Evolutionary conservation across 2,329 filamentous ascomycete genomes (phyloP), one percentile per base, ranked within the genome.

Genomic region (Fusarium algeriense): DNA sequence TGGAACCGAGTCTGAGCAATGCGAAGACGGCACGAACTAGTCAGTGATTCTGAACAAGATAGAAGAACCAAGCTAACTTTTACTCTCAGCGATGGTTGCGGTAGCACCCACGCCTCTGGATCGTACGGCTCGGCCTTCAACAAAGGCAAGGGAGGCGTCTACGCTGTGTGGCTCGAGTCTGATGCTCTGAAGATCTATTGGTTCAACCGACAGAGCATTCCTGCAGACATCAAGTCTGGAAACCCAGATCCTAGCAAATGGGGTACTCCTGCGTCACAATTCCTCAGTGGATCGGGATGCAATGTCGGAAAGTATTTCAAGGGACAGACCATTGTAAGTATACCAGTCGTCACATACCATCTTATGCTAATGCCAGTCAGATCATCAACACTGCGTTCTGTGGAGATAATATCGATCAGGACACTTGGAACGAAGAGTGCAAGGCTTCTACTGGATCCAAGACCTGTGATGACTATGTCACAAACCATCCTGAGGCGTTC

Each of bases 301-400:
- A 82, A 93, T 66, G 91, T 95, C 70, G 82, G 89, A 54, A 73
- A 80, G 4, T 86, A 90, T 77, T 95, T 97, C 82, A 83, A 64
- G 20, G 59, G 59, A 5, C 62, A 64, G 9, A 64, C 59, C 6
- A 64, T 64, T 5, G 62, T 64, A 15, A 57, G 62, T 38, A 11
- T 15, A 19, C 1, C 3, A 14, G 5, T 7, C 6, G 3, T 6
- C 10, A 14, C 14, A 14, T 3, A 3, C 4, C 7, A 1, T 4
- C 23, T 0, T 3, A 13, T 7, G 26, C 43, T 64, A 57, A 64
- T n/a, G 6, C 2, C 2, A 30, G 2, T 4, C 2, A 64, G 62
- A 64, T 73, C 50, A 89, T 94, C 78, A 89, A 94, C 80, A 94
- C 90, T 0, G 91, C 91, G 1, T 92, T 95, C 77, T 97, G 93